Evolutionary conservation across 2,329 filamentous ascomycete species (phyloP).

Genomic region (Fusarium sp.): DNA sequence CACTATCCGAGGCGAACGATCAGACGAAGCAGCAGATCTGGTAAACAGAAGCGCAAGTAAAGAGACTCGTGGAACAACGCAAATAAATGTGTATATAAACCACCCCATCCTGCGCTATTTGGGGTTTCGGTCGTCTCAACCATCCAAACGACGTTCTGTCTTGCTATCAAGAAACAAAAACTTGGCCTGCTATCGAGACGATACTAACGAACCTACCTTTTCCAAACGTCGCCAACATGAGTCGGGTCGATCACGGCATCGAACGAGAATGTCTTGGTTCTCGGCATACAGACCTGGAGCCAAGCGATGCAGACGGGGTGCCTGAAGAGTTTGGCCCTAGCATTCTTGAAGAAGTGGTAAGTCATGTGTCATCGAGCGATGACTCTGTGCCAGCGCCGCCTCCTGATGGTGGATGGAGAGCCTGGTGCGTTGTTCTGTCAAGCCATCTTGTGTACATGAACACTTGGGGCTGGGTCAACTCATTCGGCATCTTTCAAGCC

Average conservation of each 20-base stretch:
- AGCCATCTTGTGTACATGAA: conserved; percentile 63
- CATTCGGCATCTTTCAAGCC: conserved; percentile 67
- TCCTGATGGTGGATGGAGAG: conserved; percentile 62
- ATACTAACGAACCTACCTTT: neutral
- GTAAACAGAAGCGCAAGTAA: neutral
- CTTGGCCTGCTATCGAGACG: neutral
- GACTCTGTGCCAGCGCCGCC: conserved; percentile 52
- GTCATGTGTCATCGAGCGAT: neutral
- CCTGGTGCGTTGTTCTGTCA: conserved; percentile 54
- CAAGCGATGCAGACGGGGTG: neutral
- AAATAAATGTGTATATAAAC: conserved; percentile 2
- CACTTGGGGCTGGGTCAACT: conserved; percentile 67
- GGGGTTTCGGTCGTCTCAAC: neutral
- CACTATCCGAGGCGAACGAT: neutral
- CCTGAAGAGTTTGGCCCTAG: conserved; percentile 23
- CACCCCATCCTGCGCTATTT: neutral
- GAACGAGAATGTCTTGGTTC: neutral
- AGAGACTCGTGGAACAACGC: neutral
- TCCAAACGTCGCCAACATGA: neutral
- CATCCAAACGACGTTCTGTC: neutral
- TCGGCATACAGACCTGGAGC: neutral
- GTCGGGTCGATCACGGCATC: neutral
- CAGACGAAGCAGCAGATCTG: neutral
- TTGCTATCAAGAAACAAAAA: neutral
- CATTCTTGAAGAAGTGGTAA: conserved; percentile 19